A percentile compares a stretch with the other conserved stretches of the same genome.
Evolutionary conservation across 2,329 filamentous ascomycete species (phyloP).

Genomic region (Drechslerella coelobrocha): DNA sequence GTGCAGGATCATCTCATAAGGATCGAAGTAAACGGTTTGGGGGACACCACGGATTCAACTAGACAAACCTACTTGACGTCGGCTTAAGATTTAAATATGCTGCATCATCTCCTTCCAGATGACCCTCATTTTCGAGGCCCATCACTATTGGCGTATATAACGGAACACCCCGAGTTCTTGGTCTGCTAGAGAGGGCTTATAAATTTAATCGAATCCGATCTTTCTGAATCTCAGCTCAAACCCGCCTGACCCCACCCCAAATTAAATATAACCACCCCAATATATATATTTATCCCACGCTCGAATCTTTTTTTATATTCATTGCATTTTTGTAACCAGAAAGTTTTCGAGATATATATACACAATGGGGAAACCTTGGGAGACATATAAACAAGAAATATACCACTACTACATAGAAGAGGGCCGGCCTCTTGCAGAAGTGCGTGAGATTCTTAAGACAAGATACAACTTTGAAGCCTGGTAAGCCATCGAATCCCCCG

Average conservation of each 20-base stretch:
- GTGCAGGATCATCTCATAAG: slow-evolving; percentile 44
- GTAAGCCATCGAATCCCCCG: slow-evolving; percentile 20
- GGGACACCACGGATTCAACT: slow-evolving; percentile 32
- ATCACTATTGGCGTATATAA: slow-evolving; percentile 39
- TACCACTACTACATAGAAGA: slow-evolving; percentile 50
- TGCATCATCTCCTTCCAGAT: slow-evolving; percentile 38
- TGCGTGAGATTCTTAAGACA: slow-evolving; percentile 47
- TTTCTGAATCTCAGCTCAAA: slow-evolving; percentile 28
- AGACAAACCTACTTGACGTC: slow-evolving; percentile 3
- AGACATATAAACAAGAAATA: slow-evolving; percentile 50
- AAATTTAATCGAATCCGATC: slow-evolving; percentile 27
- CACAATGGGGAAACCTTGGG: slow-evolving; percentile 51
- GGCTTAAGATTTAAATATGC: slow-evolving; percentile 45
- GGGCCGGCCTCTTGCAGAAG: slow-evolving; percentile 45
- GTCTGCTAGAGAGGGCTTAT: slow-evolving; percentile 15
- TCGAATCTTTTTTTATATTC: slow-evolving; percentile 3
- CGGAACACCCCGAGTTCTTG: slow-evolving; percentile 7
- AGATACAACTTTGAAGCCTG: slow-evolving; percentile 50
- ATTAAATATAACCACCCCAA: background rate
- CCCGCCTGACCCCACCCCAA: slow-evolving; percentile 8
- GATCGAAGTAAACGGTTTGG: slow-evolving; percentile 36
- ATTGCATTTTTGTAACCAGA: background rate
- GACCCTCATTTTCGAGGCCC: slow-evolving; percentile 43
- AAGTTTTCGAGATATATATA: slow-evolving; percentile 13
- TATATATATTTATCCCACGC: slow-evolving; percentile 21